Evolutionary conservation across 1,139 yeast species (phyloP).

Genomic region (Lodderomyces jiufengensis): DNA sequence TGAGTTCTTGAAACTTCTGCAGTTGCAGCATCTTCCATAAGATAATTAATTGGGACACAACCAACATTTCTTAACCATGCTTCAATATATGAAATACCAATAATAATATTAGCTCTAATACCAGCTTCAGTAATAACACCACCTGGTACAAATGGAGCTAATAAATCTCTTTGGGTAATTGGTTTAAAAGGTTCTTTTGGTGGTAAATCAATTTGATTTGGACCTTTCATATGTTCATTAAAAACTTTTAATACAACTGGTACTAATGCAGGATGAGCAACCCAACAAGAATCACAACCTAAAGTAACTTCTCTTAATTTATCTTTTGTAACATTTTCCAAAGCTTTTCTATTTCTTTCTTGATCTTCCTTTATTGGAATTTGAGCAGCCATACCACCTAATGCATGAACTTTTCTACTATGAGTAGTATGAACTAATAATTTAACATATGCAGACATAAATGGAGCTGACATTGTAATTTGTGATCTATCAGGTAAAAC

Average conservation of each 20-base stretch:
- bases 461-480: constrained; percentile 73
- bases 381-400: constrained; percentile 87
- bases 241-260: constrained; percentile 72
- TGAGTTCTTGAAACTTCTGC: constrained; percentile 84
- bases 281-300: constrained; percentile 83
- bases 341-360: constrained; percentile 60
- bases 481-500: constrained; percentile 70
- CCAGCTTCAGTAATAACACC: constrained; percentile 70
- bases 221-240: constrained; percentile 80
- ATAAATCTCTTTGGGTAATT: constrained; percentile 64
- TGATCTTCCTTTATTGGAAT: constrained; percentile 72
- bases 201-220: constrained; percentile 72
- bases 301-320: constrained; percentile 71
- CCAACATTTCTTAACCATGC: constrained; percentile 82
- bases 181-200: constrained; percentile 38
- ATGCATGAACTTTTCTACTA: constrained; percentile 72
- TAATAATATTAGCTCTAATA: constrained; percentile 64
- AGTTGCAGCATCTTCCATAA: constrained; percentile 88
- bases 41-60: constrained; percentile 76
- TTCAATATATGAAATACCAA: constrained; percentile 76
- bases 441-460: constrained; percentile 68
- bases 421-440: constrained; percentile 69
- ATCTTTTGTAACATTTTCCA: constrained; percentile 70
- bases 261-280: constrained; percentile 78
- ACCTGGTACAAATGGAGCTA: constrained; percentile 64